A percentile compares a stretch with the other conserved stretches of the same genome.
phyloP scores from a whole-genome alignment of 768 basidiomycete species.

The Calocybe gangraenosa region DNA sequence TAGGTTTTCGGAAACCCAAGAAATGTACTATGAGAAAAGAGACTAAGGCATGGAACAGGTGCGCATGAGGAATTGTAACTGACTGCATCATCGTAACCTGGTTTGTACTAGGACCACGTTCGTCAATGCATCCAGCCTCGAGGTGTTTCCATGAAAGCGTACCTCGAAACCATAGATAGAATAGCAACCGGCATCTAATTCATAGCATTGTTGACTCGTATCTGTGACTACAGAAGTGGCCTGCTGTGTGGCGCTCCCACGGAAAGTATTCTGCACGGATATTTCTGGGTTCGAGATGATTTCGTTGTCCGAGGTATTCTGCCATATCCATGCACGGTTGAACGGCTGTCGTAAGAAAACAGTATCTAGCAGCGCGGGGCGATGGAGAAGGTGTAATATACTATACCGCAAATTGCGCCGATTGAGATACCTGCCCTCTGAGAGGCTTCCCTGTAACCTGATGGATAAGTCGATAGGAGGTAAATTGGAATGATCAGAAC shows the following conservation, averaged over 20 bases:
- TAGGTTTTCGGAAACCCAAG: slow-evolving; percentile 69
- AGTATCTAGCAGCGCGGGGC: not conserved
- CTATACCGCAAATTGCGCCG: slow-evolving; percentile 72
- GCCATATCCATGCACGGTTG: slow-evolving; percentile 65
- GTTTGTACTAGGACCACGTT: slow-evolving; percentile 27
- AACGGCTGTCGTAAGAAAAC: slow-evolving; percentile 49
- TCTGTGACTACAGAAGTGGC: slow-evolving; percentile 68
- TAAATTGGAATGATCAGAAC: slow-evolving; percentile 5
- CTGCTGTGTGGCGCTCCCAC: slow-evolving; percentile 71
- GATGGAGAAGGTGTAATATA: slow-evolving; percentile 1
- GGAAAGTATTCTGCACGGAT: slow-evolving; percentile 56
- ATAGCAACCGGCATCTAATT: slow-evolving; percentile 50
- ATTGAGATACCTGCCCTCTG: slow-evolving; percentile 72
- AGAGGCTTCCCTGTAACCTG: slow-evolving; percentile 43
- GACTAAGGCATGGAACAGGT: not conserved
- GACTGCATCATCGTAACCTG: slow-evolving; percentile 59
- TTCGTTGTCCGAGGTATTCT: slow-evolving; percentile 53
- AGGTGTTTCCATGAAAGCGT: slow-evolving; percentile 13
- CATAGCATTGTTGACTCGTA: slow-evolving; percentile 71
- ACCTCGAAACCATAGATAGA: slow-evolving; percentile 76
- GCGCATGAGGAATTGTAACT: slow-evolving; percentile 18
- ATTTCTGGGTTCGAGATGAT: slow-evolving; percentile 49
- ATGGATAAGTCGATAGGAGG: slow-evolving; percentile 9
- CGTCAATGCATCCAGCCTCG: not conserved
- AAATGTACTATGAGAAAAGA: slow-evolving; percentile 53